These are phyloP conservation scores for Leccinum rimulosum DNA, from an alignment of 768 basidiomycete genomes.

Conservation along the genomic window DNA sequence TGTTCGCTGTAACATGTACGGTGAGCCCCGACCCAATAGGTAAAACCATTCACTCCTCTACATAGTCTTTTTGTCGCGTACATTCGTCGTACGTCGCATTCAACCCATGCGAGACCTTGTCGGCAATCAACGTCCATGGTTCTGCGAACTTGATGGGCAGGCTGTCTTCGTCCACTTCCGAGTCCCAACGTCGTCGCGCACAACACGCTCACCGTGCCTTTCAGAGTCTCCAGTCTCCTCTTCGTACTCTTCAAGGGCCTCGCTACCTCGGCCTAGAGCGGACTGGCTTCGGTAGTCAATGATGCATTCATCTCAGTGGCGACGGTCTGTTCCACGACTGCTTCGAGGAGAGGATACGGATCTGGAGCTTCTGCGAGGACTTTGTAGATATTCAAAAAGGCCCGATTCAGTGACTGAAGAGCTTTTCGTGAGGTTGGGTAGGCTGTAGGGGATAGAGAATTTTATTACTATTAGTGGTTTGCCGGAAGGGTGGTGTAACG, in stretches of 20 bases:
- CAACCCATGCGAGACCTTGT: conserved; percentile 86
- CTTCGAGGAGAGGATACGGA: conserved; percentile 94
- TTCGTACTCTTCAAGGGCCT: conserved; percentile 63
- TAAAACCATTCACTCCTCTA: too few species aligned
- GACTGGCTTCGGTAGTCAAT: conserved; percentile 61
- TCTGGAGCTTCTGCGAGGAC: conserved; percentile 95
- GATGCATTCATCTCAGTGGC: conserved; percentile 45
- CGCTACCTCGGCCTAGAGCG: conserved; percentile 71
- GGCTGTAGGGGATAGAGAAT: conserved; percentile 42
- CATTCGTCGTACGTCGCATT: conserved; percentile 97
- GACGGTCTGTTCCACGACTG: conserved; percentile 93
- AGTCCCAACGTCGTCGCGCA: not conserved
- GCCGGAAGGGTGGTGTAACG: too few species aligned
- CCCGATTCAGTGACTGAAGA: conserved; percentile 91
- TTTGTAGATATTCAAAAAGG: conserved; percentile 94
- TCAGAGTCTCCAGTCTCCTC: conserved; percentile 77
- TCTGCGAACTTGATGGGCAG: conserved; percentile 2
- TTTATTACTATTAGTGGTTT: not conserved
- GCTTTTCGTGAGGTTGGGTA: conserved; percentile 91
- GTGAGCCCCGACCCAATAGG: not conserved
- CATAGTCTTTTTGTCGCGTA: conserved; percentile 66
- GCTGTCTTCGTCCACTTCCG: not conserved
- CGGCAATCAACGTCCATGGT: conserved; percentile 84
- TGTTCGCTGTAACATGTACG: conserved; percentile 61
- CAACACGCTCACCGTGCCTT: conserved; percentile 66